Evolutionary conservation across 768 basidiomycete genomes (phyloP), one percentile per base, ranked within the genome.

Genomic region (Leccinum variicolor): DNA sequence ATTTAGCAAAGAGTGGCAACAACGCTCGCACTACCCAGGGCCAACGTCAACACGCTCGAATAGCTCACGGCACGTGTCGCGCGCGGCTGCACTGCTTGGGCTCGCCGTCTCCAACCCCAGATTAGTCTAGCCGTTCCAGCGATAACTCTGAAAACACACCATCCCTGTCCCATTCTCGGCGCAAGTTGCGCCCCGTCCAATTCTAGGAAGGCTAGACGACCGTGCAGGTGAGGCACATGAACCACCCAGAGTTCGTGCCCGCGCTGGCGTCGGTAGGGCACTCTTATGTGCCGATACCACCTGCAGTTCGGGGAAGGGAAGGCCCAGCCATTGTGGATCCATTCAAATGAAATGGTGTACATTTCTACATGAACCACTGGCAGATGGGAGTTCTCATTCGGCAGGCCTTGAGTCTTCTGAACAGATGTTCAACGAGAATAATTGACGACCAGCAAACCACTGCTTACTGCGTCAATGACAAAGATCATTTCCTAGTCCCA

Each of bases 171-270:
- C 68, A 28, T 60, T 65, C 17, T 39, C 17, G 17, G 36, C 17
- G 17, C 17, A 17, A 36, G 7, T 34, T 61, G 50, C 19, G 9
- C 26, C 65, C 52, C 47, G 46, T 52, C 34, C 69, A 33, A 10
- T 56, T 59, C 9, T 75, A 63, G 26, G 73, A 74, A 23, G 78
- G 73, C 39, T 82, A 80, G 33, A 79, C 74, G 6, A 80, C 63
- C 0, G 75, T 79, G 59, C 80, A 81, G 5, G 78, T 74, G 15
- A 82, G 63, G 55, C 79, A 79, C 26, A 73, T 71, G 3, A 74
- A 70, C 76, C 76, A 82, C 34, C 76, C 63, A 0, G 62, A 47
- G 39, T 77, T 75, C 1, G 62, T 66, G 50, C 72, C 66, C 9
- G 62, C 52, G 29, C 65, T 65, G 14, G 69, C 57, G 26, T 60